phyloP scores from a whole-genome alignment of 441 rosid species.

The Aleurites moluccanus region DNA sequence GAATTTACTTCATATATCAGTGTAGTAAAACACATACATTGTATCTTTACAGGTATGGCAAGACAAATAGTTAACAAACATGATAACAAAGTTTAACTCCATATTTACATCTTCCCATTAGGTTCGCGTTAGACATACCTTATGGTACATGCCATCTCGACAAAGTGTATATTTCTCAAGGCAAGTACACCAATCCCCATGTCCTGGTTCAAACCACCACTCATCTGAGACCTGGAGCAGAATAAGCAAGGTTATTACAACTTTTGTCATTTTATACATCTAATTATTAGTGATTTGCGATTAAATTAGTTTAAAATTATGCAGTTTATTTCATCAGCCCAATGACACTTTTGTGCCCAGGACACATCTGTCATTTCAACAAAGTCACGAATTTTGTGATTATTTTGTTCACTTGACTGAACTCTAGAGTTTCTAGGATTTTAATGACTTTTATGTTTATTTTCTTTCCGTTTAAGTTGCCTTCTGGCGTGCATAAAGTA shows the following conservation, averaged over 20 bases:
- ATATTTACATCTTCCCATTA: neutral
- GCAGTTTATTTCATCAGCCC: neutral
- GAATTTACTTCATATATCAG: neutral
- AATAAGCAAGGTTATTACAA: constrained; percentile 6
- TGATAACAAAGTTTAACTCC: neutral
- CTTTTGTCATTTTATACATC: neutral
- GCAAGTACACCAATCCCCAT: constrained; percentile 79
- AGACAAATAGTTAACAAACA: neutral
- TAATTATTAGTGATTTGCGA: neutral
- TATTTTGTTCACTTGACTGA: neutral
- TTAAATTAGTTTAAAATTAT: neutral
- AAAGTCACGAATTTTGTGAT: neutral
- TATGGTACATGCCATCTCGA: constrained; percentile 77
- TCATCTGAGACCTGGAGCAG: constrained; percentile 64
- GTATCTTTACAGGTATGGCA: neutral
- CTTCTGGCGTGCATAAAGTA: neutral
- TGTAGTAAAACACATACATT: neutral
- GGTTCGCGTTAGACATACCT: constrained; percentile 40
- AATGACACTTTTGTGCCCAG: neutral
- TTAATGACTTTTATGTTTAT: neutral
- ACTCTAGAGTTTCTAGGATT: neutral
- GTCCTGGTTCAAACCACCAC: constrained; percentile 90
- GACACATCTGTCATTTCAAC: neutral
- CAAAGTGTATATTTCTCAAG: constrained; percentile 69
- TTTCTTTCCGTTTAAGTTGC: neutral